Evolutionary conservation across 75 land plant species (phyloP), one percentile per base, ranked within the genome.

Genomic region (Pinus taeda): DNA sequence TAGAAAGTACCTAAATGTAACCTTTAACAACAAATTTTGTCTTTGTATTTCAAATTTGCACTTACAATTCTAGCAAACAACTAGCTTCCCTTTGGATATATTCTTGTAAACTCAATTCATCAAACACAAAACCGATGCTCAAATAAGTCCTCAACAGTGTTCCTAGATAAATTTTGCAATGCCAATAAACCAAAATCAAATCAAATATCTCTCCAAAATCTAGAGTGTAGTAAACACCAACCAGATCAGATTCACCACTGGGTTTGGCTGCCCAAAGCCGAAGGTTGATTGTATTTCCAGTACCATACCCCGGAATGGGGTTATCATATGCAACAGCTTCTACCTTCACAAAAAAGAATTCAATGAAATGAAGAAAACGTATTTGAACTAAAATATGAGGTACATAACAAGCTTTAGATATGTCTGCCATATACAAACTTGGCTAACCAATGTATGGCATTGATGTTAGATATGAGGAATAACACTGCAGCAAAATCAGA

Each of bases 291-390:
- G 93, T 88, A 76, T 88, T 93, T 62, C 76, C 83, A 62, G 95
- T 93, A 57, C 80, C 83, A 88, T 88, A 93, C 15, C 95, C 95
- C 69, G 95, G 95, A 26, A 93, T 90, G n/a, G 93, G 95, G 73
- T 90, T 88, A 79, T 93, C 95, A 84, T 93, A 93, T 5, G 95
- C 95, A 77, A 93, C 91, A 33, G 95, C 95, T 78, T 90, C 95
- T 74, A 92, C 93, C 94, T 92, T 60, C 33, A 78, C 13, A 24
- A 26, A 45, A 39, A 21, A 9, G 21, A 69, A 69, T 18, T 37
- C 6, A 42, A 17, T 39, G 49, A 69, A 69, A 18, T 36, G 12
- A 20, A 30, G 49, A 69, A 39, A 45, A 18, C 39, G 22, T n/a
- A 42, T 39, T 17, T 42, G 22, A 69, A 67, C 9, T n/a, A 4